Percentiles rank a stretch among this genome's conserved stretches.
phyloP scores from a whole-genome alignment of 306 rosid species.

The Herpetospermum pedunculosum region DNA sequence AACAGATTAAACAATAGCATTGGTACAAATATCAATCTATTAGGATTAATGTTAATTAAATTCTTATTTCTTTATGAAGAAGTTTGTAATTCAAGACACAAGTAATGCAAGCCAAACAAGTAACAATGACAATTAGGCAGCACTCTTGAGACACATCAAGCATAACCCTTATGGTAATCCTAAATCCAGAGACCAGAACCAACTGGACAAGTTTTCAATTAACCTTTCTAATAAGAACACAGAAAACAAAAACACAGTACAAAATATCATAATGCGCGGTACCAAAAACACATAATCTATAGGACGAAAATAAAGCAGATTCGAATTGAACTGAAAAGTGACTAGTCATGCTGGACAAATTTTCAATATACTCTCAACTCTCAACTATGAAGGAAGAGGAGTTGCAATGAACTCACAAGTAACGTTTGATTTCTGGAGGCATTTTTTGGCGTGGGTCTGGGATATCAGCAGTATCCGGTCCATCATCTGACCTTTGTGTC shows the following conservation, averaged over 20 bases:
- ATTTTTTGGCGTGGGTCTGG: constrained; percentile 77
- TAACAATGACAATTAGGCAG: background rate
- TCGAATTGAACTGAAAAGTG: background rate
- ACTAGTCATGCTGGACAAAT: background rate
- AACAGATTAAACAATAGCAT: background rate
- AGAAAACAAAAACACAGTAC: background rate
- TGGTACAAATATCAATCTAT: background rate
- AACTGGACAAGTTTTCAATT: background rate
- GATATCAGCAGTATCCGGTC: constrained; percentile 52
- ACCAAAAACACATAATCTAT: background rate
- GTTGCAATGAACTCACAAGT: constrained; percentile 40
- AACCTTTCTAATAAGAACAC: background rate
- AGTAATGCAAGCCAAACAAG: background rate
- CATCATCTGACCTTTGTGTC: constrained; percentile 93
- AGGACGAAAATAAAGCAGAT: background rate
- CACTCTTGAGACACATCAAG: background rate
- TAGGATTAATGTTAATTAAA: background rate
- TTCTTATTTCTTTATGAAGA: background rate
- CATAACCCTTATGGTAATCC: background rate
- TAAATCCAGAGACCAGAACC: background rate
- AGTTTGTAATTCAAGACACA: background rate
- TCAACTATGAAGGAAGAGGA: background rate
- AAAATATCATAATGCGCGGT: background rate
- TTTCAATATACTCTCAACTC: background rate
- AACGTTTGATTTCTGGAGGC: constrained; percentile 93